phyloP scores from a whole-genome alignment of 495 filamentous ascomycete genomes.

The Neurospora sp. region DNA sequence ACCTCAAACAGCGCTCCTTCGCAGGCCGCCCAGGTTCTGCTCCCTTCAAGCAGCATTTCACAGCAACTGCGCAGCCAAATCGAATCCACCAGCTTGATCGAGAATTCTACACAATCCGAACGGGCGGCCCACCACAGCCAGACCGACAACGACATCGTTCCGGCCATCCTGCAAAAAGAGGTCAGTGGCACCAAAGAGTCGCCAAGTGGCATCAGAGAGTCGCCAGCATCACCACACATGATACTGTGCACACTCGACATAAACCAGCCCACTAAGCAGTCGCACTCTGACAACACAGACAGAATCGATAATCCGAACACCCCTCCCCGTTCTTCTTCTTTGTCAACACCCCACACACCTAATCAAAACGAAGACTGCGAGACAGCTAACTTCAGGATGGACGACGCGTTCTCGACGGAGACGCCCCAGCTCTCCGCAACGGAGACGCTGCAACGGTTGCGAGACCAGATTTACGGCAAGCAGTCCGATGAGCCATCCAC shows the following conservation, averaged over 20 bases:
- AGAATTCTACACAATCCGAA: not conserved
- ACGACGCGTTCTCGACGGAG: not conserved
- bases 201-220: not conserved
- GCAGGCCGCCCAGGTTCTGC: conserved; percentile 22
- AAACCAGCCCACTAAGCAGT: not conserved
- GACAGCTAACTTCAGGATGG: not conserved
- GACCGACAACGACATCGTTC: conserved; percentile 10
- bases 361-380: not conserved
- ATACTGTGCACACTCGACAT: not conserved
- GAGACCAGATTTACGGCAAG: not conserved
- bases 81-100: not conserved
- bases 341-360: not conserved
- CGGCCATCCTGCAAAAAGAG: conserved; percentile 10
- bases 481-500: not conserved
- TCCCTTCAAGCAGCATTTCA: conserved; percentile 12
- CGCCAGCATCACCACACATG: not conserved
- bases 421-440: not conserved
- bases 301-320: not conserved
- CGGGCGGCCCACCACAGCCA: not conserved
- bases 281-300: not conserved
- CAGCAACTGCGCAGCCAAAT: conserved; percentile 13
- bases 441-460: not conserved
- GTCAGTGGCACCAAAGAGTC: not conserved
- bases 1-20: conserved; percentile 1
- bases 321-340: not conserved